These are phyloP conservation scores for Aspergillus sp. DNA, from an alignment of 2,329 filamentous ascomycete genomes.

Conservation along the genomic window DNA sequence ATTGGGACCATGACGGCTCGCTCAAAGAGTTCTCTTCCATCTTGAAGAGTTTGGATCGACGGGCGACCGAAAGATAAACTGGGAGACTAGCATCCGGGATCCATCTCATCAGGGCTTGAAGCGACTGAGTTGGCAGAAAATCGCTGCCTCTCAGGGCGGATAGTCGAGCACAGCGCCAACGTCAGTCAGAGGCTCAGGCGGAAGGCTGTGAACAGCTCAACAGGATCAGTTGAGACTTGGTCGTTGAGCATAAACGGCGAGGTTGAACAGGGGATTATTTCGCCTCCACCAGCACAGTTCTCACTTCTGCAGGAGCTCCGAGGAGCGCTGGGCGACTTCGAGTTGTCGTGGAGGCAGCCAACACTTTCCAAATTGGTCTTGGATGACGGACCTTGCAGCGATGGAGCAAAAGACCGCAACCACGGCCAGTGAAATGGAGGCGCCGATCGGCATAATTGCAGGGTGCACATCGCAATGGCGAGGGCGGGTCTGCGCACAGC, in stretches of 20 bases:
- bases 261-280: too few relatives aligned
- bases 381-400: conserved; percentile 7
- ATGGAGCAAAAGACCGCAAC: background rate
- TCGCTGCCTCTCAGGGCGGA: background rate
- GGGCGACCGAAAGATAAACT: background rate
- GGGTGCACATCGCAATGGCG: conserved; percentile 19
- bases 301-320: background rate
- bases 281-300: too few relatives aligned
- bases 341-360: background rate
- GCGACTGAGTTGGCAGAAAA: background rate
- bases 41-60: conserved; percentile 9
- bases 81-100: background rate
- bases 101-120: background rate
- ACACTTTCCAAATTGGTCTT: background rate
- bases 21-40: background rate
- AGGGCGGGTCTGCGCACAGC: background rate
- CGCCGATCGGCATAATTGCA: conserved; percentile 16
- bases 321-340: background rate
- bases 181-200: background rate
- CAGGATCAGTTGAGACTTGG: too few relatives aligned
- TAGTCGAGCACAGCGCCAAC: background rate
- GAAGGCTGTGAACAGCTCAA: background rate
- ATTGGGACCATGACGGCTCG: background rate
- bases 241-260: background rate
- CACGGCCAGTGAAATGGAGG: conserved; percentile 5